phyloP scores from a whole-genome alignment of 2,329 filamentous ascomycete species.

The Parascedosporium putredinis region DNA sequence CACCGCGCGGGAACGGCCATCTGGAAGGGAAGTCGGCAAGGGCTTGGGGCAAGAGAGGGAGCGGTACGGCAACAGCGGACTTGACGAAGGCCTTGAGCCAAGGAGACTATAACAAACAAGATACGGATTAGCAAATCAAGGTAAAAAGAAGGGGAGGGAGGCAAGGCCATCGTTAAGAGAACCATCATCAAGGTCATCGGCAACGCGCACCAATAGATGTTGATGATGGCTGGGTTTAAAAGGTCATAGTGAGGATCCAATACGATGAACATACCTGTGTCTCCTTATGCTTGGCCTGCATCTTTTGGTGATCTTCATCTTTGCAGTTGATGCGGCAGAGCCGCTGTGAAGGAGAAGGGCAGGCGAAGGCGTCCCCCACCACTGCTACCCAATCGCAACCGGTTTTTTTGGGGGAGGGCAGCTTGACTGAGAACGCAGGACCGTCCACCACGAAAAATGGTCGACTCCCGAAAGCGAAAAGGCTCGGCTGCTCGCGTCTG shows the following conservation, averaged over 20 bases:
- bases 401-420: constrained; percentile 29
- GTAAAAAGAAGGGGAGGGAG: background rate
- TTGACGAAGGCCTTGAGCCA: constrained; percentile 76
- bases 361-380: constrained; percentile 44
- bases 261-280: constrained; percentile 43
- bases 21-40: constrained; percentile 72
- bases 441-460: background rate
- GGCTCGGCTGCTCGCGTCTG: background rate
- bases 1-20: constrained; percentile 93
- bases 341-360: constrained; percentile 28
- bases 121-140: constrained; percentile 17
- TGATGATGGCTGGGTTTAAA: too few species aligned
- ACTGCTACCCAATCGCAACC: constrained; percentile 33
- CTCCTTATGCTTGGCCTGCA: constrained; percentile 58
- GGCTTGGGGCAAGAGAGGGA: constrained; percentile 67
- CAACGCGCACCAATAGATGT: too few species aligned
- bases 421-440: constrained; percentile 17
- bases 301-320: constrained; percentile 58
- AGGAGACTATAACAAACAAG: constrained; percentile 56
- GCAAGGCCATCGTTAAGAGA: too few species aligned
- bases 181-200: too few species aligned
- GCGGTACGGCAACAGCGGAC: constrained; percentile 53
- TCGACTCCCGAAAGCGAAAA: background rate
- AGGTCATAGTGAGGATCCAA: too few species aligned
- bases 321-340: constrained; percentile 47